Conservation (phyloP, 2,329 filamentous ascomycete species). For the Stagonosporopsis chrysanthemi region DNA sequence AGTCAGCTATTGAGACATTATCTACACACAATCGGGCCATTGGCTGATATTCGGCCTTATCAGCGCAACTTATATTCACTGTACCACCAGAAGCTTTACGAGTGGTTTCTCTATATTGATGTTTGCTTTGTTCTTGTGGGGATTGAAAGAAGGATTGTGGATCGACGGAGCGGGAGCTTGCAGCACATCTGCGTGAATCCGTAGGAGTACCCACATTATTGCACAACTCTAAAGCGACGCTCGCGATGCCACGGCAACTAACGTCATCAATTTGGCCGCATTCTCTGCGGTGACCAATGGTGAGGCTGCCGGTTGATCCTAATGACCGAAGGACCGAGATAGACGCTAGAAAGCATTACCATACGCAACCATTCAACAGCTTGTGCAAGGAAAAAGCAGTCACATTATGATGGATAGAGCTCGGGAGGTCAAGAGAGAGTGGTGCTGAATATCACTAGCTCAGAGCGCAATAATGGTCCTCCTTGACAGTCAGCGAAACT, state of each 20-base stretch:
- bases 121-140: not conserved
- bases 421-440: not conserved
- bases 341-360: not conserved
- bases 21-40: constrained; percentile 1
- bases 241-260: constrained; percentile 3
- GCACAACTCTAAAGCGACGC: not conserved
- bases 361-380: not conserved
- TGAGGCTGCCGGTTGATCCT: constrained; percentile 16
- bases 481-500: not conserved
- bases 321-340: constrained; percentile 11
- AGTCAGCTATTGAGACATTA: constrained; percentile 1
- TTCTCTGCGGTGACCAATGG: not conserved
- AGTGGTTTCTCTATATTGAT: not conserved
- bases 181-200: constrained; percentile 10
- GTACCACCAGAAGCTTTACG: not conserved
- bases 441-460: not conserved
- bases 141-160: not conserved
- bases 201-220: constrained; percentile 9
- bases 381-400: constrained; percentile 9
- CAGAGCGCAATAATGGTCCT: not conserved
- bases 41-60: constrained; percentile 10
- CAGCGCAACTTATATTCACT: not conserved
- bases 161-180: constrained; percentile 16
- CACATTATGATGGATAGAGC: not conserved
- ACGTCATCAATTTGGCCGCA: not conserved